These are phyloP conservation scores for Nemania bipapillata DNA, from an alignment of 2,329 filamentous ascomycete species.

Conservation along the genomic window DNA sequence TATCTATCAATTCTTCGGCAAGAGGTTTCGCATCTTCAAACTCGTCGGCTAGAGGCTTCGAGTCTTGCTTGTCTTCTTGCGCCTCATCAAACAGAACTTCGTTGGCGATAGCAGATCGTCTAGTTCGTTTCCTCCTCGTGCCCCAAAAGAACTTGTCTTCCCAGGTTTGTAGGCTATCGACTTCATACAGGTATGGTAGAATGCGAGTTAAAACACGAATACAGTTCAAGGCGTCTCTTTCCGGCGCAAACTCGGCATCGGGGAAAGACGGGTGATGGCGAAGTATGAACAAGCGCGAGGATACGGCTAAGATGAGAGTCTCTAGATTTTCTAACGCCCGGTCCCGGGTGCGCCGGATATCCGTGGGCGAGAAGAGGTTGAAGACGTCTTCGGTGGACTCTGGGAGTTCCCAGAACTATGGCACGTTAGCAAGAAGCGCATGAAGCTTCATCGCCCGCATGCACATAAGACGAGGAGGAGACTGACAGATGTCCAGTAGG, in stretches of 20 bases:
- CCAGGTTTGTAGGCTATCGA: constrained; percentile 83
- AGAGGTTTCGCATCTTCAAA: constrained; percentile 87
- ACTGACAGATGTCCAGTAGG: constrained; percentile 90
- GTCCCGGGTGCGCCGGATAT: constrained; percentile 89
- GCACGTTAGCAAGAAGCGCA: constrained; percentile 38
- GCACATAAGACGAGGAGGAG: constrained; percentile 14
- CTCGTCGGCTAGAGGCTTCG: constrained; percentile 64
- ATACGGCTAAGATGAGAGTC: constrained; percentile 84
- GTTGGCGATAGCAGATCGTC: constrained; percentile 70
- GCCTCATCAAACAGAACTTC: constrained; percentile 88
- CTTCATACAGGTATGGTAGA: constrained; percentile 91
- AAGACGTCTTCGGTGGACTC: constrained; percentile 97
- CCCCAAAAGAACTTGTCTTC: constrained; percentile 95
- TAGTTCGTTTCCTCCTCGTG: constrained; percentile 75
- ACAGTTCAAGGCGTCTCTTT: constrained; percentile 93
- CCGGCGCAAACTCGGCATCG: constrained; percentile 80
- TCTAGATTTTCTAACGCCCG: constrained; percentile 87
- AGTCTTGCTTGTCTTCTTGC: constrained; percentile 63
- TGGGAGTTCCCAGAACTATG: constrained; percentile 94
- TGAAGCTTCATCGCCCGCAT: constrained; percentile 12
- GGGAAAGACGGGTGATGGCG: constrained; percentile 92
- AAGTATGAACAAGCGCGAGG: constrained; percentile 82
- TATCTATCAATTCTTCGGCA: constrained; percentile 92
- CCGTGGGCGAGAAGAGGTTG: constrained; percentile 88
- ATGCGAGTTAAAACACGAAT: constrained; percentile 89